Conservation (phyloP, 2,329 filamentous ascomycete species). For the Alternaria ventricosa region DNA sequence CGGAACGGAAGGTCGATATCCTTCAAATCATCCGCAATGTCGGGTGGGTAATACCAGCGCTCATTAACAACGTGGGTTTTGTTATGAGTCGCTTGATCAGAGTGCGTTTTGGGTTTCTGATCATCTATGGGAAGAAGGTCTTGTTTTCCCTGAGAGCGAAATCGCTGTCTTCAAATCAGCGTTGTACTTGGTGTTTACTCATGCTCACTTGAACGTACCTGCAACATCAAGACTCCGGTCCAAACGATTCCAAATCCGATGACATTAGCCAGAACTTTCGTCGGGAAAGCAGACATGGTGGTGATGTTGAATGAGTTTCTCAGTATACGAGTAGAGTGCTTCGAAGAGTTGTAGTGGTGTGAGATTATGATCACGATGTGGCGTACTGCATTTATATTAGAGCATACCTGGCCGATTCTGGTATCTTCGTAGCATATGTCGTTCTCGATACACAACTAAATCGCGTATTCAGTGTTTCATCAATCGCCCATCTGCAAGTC, state of each 20-base stretch:
- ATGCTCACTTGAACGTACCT: background rate
- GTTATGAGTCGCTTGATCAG: background rate
- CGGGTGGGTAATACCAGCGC: slow-evolving; percentile 8
- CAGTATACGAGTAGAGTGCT: background rate
- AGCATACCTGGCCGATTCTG: background rate
- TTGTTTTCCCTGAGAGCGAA: background rate
- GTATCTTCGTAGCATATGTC: background rate
- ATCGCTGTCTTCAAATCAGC: background rate
- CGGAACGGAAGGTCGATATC: slow-evolving; percentile 1
- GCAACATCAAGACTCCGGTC: background rate
- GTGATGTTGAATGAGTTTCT: background rate
- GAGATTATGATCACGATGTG: background rate
- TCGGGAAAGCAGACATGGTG: background rate
- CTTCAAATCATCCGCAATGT: slow-evolving; percentile 4
- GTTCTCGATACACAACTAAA: background rate
- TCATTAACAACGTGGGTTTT: background rate
- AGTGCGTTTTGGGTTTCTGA: background rate
- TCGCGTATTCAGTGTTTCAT: background rate
- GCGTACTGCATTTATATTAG: background rate
- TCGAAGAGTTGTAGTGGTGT: background rate
- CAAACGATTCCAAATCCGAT: background rate
- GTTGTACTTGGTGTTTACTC: background rate
- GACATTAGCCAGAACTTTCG: background rate
- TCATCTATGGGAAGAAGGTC: background rate
- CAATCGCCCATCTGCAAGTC: background rate